Evolutionary conservation across 495 filamentous ascomycete species (phyloP).

Genomic region (Penicillium taxi): DNA sequence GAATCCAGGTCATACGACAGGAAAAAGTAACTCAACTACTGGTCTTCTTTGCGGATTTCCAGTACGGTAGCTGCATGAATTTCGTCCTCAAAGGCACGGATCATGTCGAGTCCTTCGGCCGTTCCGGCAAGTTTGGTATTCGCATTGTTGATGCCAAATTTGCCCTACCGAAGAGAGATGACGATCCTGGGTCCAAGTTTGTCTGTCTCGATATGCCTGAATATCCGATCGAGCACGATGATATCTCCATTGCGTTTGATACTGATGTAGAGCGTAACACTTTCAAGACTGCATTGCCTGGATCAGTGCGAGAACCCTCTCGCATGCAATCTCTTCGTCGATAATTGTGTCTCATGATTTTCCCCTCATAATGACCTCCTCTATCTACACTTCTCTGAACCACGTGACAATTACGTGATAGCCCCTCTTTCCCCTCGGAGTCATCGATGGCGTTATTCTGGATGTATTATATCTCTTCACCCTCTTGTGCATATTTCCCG

Average conservation of each 20-base stretch:
- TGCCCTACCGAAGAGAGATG: slow-evolving; percentile 58
- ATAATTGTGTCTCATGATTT: slow-evolving; percentile 19
- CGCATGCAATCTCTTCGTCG: slow-evolving; percentile 44
- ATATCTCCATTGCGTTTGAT: slow-evolving; percentile 78
- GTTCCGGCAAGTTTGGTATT: slow-evolving; percentile 58
- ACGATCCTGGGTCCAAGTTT: slow-evolving; percentile 56
- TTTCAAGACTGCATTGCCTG: slow-evolving; percentile 40
- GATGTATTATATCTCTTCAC: slow-evolving; percentile 17
- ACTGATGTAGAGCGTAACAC: slow-evolving; percentile 48
- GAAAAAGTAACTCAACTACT: slow-evolving; percentile 65
- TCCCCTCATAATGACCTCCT: not conserved
- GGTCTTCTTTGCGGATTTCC: slow-evolving; percentile 73
- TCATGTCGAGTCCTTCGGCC: slow-evolving; percentile 61
- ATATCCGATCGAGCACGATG: slow-evolving; percentile 83
- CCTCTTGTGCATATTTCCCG: slow-evolving; percentile 20
- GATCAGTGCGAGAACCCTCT: slow-evolving; percentile 39
- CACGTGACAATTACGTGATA: slow-evolving; percentile 20
- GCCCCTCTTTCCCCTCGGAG: slow-evolving; percentile 5
- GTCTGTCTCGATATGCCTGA: slow-evolving; percentile 78
- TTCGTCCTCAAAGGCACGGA: slow-evolving; percentile 77
- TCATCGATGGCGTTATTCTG: slow-evolving; percentile 3
- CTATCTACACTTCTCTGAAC: slow-evolving; percentile 7
- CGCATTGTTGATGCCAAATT: slow-evolving; percentile 86
- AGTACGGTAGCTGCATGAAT: slow-evolving; percentile 77
- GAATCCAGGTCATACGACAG: slow-evolving; percentile 70